A percentile compares a stretch with the other conserved stretches of the same genome.
phyloP scores from a whole-genome alignment of 768 basidiomycete species.

The Mycena vulgaris region DNA sequence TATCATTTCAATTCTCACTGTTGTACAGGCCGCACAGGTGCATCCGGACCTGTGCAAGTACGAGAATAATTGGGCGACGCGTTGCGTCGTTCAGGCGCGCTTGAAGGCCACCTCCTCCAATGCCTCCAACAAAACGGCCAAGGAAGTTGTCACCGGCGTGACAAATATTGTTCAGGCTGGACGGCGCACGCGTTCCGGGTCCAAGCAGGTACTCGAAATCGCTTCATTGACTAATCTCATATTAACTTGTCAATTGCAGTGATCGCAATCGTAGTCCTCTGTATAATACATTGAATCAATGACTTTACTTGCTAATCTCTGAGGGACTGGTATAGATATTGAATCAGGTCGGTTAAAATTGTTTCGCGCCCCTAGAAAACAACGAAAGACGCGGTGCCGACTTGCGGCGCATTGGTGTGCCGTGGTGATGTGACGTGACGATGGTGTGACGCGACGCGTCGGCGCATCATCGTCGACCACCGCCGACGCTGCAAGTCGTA shows the following conservation, averaged over 20 bases:
- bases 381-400: too few relatives aligned
- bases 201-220: slow-evolving; percentile 1
- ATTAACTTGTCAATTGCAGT: slow-evolving; percentile 5
- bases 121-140: neutral
- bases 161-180: neutral
- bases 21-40: slow-evolving; percentile 21
- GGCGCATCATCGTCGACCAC: too few relatives aligned
- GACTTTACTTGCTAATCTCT: too few relatives aligned
- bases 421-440: too few relatives aligned
- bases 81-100: slow-evolving; percentile 25
- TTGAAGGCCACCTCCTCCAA: slow-evolving; percentile 23
- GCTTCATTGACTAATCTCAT: slow-evolving; percentile 2
- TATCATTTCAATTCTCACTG: slow-evolving; percentile 14
- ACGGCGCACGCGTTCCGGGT: neutral
- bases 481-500: too few relatives aligned
- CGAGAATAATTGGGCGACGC: slow-evolving; percentile 24
- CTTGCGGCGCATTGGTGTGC: too few relatives aligned
- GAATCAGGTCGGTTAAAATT: neutral
- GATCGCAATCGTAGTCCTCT: slow-evolving; percentile 1
- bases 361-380: too few relatives aligned
- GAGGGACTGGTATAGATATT: too few relatives aligned
- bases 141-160: neutral
- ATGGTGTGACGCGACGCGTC: too few relatives aligned
- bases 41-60: slow-evolving; percentile 21
- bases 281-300: slow-evolving; percentile 1